A percentile compares a stretch with the other conserved stretches of the same genome.
These are phyloP conservation scores for Metschnikowia dekortorum DNA, from an alignment of 805 yeast species.

Conservation along the genomic window DNA sequence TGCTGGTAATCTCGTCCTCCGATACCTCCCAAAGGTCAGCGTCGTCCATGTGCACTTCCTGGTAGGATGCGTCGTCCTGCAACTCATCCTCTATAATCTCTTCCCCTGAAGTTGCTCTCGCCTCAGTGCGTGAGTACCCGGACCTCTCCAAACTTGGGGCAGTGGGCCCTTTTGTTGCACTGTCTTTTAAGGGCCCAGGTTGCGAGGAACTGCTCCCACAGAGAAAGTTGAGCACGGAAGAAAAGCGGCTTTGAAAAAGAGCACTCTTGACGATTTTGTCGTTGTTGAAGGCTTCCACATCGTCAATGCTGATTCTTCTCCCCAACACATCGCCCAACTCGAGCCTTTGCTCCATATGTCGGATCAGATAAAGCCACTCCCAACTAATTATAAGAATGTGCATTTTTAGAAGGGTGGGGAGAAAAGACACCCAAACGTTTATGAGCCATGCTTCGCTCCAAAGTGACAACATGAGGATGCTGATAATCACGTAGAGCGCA, in stretches of 20 bases:
- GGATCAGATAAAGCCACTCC: constrained; percentile 63
- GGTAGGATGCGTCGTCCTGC: neutral
- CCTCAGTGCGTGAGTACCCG: neutral
- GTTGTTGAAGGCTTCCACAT: constrained; percentile 20
- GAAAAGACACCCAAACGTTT: constrained; percentile 47
- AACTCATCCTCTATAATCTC: neutral
- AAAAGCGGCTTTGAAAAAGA: constrained; percentile 29
- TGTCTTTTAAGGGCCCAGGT: neutral
- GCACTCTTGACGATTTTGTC: constrained; percentile 24
- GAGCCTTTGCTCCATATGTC: constrained; percentile 42
- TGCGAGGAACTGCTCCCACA: neutral
- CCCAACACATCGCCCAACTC: constrained; percentile 62
- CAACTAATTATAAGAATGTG: constrained; percentile 52
- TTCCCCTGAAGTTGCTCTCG: neutral
- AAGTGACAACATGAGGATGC: constrained; percentile 23
- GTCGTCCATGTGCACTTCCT: neutral
- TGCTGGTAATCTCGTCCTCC: constrained; percentile 1
- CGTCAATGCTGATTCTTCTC: constrained; percentile 49
- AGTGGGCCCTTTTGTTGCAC: neutral
- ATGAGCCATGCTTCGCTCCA: constrained; percentile 33
- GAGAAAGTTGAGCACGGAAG: constrained; percentile 12
- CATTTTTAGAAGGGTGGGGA: constrained; percentile 43
- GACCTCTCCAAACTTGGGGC: neutral
- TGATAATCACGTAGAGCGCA: constrained; percentile 31
- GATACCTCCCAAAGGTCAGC: neutral